Evolutionary conservation across 192 early-diverging fungal genomes (phyloP).

Genomic region (Phlyctochytrium planicorne): DNA sequence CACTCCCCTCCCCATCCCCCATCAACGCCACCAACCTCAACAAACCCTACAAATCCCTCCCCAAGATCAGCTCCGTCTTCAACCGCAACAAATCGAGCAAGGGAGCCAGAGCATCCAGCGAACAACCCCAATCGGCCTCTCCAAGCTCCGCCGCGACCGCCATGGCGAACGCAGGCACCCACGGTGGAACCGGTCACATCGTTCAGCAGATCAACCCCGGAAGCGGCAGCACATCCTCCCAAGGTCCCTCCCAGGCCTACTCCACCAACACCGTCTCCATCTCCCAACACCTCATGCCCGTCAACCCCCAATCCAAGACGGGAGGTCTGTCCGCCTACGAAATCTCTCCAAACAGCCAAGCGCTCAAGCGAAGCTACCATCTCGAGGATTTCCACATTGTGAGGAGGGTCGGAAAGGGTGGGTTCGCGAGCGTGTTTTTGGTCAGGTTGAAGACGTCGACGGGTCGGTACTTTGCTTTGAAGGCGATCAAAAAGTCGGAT

Average conservation of each 20-base stretch:
- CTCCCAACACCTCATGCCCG: too few relatives aligned
- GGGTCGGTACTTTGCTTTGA: conserved; percentile 57
- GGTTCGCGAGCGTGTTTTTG: conserved; percentile 54
- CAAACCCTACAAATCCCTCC: conserved; percentile 26
- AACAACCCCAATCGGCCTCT: conserved; percentile 11
- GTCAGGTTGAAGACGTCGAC: conserved; percentile 45
- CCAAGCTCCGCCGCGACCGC: not conserved
- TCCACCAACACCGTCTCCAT: not conserved
- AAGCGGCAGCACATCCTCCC: conserved; percentile 3
- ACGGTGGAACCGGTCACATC: too few relatives aligned
- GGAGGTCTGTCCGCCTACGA: conserved; percentile 52
- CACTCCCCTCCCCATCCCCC: not conserved
- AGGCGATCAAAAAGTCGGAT: conserved; percentile 58
- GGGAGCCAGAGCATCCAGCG: conserved; percentile 5
- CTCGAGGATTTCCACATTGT: conserved; percentile 55
- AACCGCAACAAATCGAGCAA: conserved; percentile 15
- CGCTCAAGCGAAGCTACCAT: conserved; percentile 28
- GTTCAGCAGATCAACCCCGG: too few relatives aligned
- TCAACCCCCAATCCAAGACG: conserved; percentile 14
- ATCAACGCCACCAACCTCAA: not conserved
- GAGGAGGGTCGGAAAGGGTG: conserved; percentile 51
- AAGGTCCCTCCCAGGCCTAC: not conserved
- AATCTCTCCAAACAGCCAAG: conserved; percentile 27
- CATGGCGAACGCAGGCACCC: not conserved
- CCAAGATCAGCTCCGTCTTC: conserved; percentile 32